Conservation (phyloP, 371 early-diverging fungal genomes). For the Mucor circinelloides region DNA sequence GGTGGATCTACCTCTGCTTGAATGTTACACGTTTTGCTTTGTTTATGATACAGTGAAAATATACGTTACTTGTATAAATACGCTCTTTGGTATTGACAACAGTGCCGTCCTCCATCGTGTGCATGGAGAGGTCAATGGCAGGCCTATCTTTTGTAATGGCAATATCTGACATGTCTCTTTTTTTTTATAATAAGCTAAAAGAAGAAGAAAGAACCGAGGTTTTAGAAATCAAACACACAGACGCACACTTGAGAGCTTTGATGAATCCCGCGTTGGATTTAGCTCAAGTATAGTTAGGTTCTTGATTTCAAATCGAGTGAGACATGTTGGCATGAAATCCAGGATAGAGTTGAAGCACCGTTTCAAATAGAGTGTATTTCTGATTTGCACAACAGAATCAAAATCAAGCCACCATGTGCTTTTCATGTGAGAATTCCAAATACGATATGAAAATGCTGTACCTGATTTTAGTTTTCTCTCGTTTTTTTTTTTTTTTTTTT, state of each 20-base stretch:
- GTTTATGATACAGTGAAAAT: neutral
- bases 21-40: neutral
- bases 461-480: conserved; percentile 8
- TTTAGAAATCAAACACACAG: neutral
- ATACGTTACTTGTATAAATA: conserved; percentile 65
- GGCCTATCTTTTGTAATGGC: conserved; percentile 7
- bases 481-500: neutral
- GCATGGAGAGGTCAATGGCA: conserved; percentile 63
- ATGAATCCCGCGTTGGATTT: neutral
- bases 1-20: conserved; percentile 33
- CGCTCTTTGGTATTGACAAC: conserved; percentile 74
- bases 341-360: neutral
- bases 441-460: neutral
- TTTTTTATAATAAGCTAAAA: neutral
- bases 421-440: neutral
- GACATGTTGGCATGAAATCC: neutral
- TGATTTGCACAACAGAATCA: neutral
- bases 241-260: neutral
- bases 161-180: neutral
- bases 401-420: conserved; percentile 7
- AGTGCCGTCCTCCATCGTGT: conserved; percentile 74
- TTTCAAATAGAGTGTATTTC: neutral
- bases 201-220: neutral
- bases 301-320: neutral
- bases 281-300: neutral